Percentiles rank a stretch among this genome's conserved stretches.
Conservation (phyloP, 1,284 basidiomycete species). For the Megacollybia platyphylla region DNA sequence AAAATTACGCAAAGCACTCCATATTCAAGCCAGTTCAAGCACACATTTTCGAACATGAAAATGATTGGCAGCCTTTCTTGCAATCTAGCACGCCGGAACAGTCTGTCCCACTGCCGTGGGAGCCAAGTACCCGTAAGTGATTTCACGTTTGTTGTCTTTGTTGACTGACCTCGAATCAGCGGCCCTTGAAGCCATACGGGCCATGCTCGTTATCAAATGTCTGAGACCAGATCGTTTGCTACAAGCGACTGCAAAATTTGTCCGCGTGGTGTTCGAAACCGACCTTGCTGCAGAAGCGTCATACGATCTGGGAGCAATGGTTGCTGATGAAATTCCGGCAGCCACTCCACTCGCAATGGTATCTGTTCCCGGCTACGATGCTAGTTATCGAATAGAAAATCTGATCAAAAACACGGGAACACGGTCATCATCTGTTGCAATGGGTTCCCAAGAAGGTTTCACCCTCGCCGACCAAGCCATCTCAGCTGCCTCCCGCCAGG, state of each 20-base stretch:
- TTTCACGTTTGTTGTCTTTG: constrained; percentile 7
- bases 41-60: constrained; percentile 53
- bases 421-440: constrained; percentile 80
- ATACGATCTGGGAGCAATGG: constrained; percentile 69
- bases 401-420: constrained; percentile 67
- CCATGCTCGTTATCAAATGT: constrained; percentile 77
- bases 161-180: constrained; percentile 29
- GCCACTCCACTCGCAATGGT: constrained; percentile 81
- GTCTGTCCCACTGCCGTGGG: constrained; percentile 69
- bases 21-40: constrained; percentile 71
- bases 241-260: constrained; percentile 70
- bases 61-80: constrained; percentile 73
- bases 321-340: constrained; percentile 67
- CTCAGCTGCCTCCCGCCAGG: constrained; percentile 78
- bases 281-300: constrained; percentile 64
- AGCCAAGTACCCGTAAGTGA: constrained; percentile 54
- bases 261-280: constrained; percentile 62
- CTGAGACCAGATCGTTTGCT: constrained; percentile 82
- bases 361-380: constrained; percentile 94
- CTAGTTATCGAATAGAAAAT: constrained; percentile 88
- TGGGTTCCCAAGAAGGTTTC: constrained; percentile 99
- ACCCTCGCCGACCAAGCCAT: constrained; percentile 90
- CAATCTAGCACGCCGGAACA: constrained; percentile 61
- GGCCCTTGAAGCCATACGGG: constrained; percentile 60
- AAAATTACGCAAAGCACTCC: constrained; percentile 52